These are phyloP conservation scores for Exophiala viscosa DNA, from an alignment of 2,329 filamentous ascomycete genomes.

Conservation along the genomic window DNA sequence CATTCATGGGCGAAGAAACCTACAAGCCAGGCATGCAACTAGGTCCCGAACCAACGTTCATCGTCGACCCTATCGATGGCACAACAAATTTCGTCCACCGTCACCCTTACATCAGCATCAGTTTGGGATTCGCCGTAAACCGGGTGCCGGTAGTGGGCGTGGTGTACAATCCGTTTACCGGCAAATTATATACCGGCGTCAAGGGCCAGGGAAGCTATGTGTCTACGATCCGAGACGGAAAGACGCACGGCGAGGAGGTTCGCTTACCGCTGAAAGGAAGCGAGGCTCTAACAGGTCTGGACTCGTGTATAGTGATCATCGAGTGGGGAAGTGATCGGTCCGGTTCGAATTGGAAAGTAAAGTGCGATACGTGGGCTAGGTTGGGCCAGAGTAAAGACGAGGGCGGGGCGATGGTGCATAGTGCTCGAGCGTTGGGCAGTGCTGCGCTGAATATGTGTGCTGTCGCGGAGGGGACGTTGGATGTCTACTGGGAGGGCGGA, in stretches of 20 bases:
- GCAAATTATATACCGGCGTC: slow-evolving; percentile 54
- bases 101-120: slow-evolving; percentile 57
- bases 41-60: slow-evolving; percentile 54
- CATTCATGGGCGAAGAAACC: slow-evolving; percentile 59
- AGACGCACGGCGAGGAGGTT: slow-evolving; percentile 1
- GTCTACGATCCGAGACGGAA: slow-evolving; percentile 24
- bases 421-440: slow-evolving; percentile 53
- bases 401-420: slow-evolving; percentile 61
- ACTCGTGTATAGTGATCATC: slow-evolving; percentile 52
- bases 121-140: slow-evolving; percentile 54
- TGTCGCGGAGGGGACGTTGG: slow-evolving; percentile 55
- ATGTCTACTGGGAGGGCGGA: slow-evolving; percentile 64
- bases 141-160: slow-evolving; percentile 54
- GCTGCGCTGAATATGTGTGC: slow-evolving; percentile 61
- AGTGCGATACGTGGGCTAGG: slow-evolving; percentile 52
- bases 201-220: slow-evolving; percentile 53
- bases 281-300: slow-evolving; percentile 48
- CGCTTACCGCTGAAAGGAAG: slow-evolving; percentile 46
- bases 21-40: slow-evolving; percentile 54
- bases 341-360: slow-evolving; percentile 56
- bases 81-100: slow-evolving; percentile 64
- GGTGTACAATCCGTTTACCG: slow-evolving; percentile 59
- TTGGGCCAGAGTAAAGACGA: slow-evolving; percentile 47
- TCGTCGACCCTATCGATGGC: slow-evolving; percentile 63
- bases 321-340: slow-evolving; percentile 60